Percentiles rank a stretch among this genome's conserved stretches.
Conservation (phyloP, 345 rosid species). For the Acer campestre region DNA sequence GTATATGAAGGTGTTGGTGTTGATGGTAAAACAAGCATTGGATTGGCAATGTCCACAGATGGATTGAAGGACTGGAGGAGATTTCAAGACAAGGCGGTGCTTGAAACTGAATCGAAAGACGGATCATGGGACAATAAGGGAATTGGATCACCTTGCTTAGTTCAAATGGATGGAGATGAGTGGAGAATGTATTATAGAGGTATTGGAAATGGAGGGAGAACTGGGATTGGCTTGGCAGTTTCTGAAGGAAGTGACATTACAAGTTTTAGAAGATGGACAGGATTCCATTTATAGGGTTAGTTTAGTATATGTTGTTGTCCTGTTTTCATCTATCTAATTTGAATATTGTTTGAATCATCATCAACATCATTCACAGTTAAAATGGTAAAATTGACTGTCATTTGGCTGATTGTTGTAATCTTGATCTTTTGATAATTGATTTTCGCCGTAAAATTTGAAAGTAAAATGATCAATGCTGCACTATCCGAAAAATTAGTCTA, state of each 20-base stretch:
- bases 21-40: constrained; percentile 53
- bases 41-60: constrained; percentile 62
- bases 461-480: no score
- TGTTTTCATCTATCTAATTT: neutral
- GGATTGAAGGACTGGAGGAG: constrained; percentile 68
- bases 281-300: constrained; percentile 46
- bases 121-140: constrained; percentile 64
- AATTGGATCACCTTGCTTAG: constrained; percentile 70
- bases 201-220: constrained; percentile 55
- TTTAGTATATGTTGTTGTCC: neutral
- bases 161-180: constrained; percentile 65
- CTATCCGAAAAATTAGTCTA: no score
- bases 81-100: constrained; percentile 41
- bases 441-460: no score
- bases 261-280: constrained; percentile 58
- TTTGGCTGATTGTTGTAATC: neutral
- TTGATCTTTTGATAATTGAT: neutral
- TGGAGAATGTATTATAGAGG: constrained; percentile 84
- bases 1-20: constrained; percentile 63
- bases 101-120: constrained; percentile 37
- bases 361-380: neutral
- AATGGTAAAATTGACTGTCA: neutral
- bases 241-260: constrained; percentile 50
- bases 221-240: constrained; percentile 72
- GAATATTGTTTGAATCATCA: neutral